Evolutionary conservation across 2,329 filamentous ascomycete species (phyloP), one percentile per base, ranked within the genome.

Genomic region (Orbilia brochopaga): DNA sequence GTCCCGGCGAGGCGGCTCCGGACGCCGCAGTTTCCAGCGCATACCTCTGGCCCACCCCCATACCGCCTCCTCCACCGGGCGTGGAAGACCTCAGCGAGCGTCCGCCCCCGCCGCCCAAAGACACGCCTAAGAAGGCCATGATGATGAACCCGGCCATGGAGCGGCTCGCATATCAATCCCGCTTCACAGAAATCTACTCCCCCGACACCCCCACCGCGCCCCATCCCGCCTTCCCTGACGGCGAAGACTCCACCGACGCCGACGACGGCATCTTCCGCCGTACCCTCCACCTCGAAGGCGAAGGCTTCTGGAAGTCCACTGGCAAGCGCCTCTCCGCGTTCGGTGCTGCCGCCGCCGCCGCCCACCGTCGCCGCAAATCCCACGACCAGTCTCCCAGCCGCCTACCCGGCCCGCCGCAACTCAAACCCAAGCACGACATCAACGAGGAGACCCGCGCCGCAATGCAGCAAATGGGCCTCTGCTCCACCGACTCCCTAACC

Each of bases 181-280:
- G 63, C 15, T 73, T 73, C 24, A 73, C 69, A 15, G 69, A 73
- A 46, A 62, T 73, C 30, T 73, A 73, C 62, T 73, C 69, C 2
- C 69, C 69, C 4, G 69, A 73, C 24, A 73, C 62, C 11, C 67
- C 67, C 4, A 54, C 42, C 2, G 55, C 67, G 15, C 62, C 67
- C 13, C n/a, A 27, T 13, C 32, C 4, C 48, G n/a, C 17, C 30
- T 24, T 13, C 37, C n/a, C 37, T 51, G 35, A 21, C 40, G 62
- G 21, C 44, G 42, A 66, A 35, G 21, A 51, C 23, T 27, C 30
- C 58, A 30, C 2, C 59, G 19, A 21, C 32, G 63, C 52, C 32
- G 44, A 35, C 42, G 69, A 73, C 32, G 69, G 46, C 15, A 61
- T 65, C 35, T 73, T 73, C 40, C 61, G 54, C 46, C 69, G 69